Base-by-base conservation (phyloP, 768 basidiomycete species). In the Tremella mesenterica region DNA sequence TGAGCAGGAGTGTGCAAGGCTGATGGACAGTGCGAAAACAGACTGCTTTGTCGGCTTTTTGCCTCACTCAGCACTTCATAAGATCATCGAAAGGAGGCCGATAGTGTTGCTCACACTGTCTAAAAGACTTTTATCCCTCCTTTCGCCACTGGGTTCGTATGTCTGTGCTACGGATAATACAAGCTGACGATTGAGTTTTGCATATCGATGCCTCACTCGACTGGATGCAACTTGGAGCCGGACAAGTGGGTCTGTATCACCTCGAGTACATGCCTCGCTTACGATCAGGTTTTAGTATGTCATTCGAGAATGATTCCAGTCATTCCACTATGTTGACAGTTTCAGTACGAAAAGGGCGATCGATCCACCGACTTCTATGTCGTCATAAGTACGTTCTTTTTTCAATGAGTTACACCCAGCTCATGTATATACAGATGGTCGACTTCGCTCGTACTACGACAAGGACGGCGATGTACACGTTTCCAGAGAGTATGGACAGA, bases 21-120 rank as follows among this genome's bases (percentile, higher is more conserved):
- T 36, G 2, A 2, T 21, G 18, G 21, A 14, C 48, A 66, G 61
- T 28, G 91, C 95, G 4, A 97, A 96, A 76, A 97, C 92, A 0
- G 93, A 99, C 68, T 86, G 85, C n/a, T 99, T 93, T 64, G 95
- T 97, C 58, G 95, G 95, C 0, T 93, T 93, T 73, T 73, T 99
- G 26, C 88, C 95, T 1, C 82, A 86, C 2, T 80, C 85, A 66
- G 85, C 93, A 5, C 76, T 99, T 51, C 90, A 97, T 67, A 79
- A 86, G 21, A 78, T 99, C 50, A 79, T 97, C 36, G 95, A 97
- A 73, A 85, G 91, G 62, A 80, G 87, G 44, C 95, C 95, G 1
- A 97, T 99, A 49, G 95, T 99, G 2, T 79, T 97, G 10, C 76
- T 99, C 13, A 99, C 95, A 0, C 78, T 99, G 23, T 90, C 93